Percentiles rank a stretch among this genome's conserved stretches.
Evolutionary conservation across 768 basidiomycete genomes (phyloP).

Genomic region (Ramaria sp.): DNA sequence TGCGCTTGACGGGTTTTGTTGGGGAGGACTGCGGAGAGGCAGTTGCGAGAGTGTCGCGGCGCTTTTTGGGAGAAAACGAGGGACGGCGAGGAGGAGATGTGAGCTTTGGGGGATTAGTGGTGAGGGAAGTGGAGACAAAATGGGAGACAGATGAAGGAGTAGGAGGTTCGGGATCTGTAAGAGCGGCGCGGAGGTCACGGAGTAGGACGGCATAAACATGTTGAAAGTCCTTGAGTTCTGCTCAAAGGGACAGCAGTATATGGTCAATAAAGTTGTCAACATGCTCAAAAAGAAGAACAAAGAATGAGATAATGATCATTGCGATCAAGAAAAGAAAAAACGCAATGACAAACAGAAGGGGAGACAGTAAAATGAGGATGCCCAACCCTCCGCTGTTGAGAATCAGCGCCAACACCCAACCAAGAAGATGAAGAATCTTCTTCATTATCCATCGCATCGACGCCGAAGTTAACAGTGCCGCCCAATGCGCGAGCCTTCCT

Average conservation of each 20-base stretch:
- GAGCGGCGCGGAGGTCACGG: constrained; percentile 1
- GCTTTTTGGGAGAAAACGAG: constrained; percentile 4
- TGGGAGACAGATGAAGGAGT: neutral
- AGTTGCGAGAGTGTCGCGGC: neutral
- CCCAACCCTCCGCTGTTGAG: no score
- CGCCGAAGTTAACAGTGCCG: no score
- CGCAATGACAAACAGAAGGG: neutral
- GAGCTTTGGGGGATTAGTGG: no score
- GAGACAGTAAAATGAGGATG: neutral
- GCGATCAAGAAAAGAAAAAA: neutral
- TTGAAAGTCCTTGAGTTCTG: neutral
- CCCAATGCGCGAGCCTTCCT: no score
- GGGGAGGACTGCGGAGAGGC: neutral
- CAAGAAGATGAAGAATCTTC: no score
- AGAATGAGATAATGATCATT: neutral
- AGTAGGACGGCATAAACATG: neutral
- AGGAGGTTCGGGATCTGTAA: neutral
- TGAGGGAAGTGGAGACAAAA: neutral
- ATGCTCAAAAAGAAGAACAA: neutral
- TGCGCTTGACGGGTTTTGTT: neutral
- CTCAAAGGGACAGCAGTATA: neutral
- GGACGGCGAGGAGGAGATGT: neutral
- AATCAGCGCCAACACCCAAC: no score
- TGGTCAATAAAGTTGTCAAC: neutral
- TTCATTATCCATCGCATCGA: no score